Conservation (phyloP, 1,139 yeast genomes). For the Zygosaccharomyces sapae region DNA sequence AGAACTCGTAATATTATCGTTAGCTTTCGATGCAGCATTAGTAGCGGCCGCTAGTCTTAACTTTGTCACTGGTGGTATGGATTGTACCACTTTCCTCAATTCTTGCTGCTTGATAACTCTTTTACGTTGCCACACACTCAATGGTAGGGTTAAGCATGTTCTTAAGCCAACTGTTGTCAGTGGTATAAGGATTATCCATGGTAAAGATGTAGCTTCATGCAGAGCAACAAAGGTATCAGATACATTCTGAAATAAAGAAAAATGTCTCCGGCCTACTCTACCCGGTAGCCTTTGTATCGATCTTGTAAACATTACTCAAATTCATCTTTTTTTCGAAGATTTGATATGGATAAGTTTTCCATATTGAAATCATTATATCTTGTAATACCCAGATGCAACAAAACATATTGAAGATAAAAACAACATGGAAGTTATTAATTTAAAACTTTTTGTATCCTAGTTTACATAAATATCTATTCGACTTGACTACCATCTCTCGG, state of each 20-base stretch:
- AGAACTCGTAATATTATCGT: conserved; percentile 12
- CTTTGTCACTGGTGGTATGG: conserved; percentile 71
- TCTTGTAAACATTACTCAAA: neutral
- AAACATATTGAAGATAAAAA: neutral
- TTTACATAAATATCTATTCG: conserved; percentile 43
- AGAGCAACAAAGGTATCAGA: conserved; percentile 33
- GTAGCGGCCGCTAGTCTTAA: conserved; percentile 61
- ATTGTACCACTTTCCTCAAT: conserved; percentile 62
- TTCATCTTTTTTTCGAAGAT: neutral
- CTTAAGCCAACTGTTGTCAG: conserved; percentile 63
- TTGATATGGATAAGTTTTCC: neutral
- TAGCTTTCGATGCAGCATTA: conserved; percentile 16
- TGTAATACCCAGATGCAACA: neutral
- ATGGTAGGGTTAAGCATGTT: conserved; percentile 65
- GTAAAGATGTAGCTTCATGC: conserved; percentile 57
- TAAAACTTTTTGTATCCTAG: neutral
- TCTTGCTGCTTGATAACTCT: conserved; percentile 67
- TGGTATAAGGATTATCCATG: conserved; percentile 86
- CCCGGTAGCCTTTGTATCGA: conserved; percentile 2
- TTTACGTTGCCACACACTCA: conserved; percentile 67
- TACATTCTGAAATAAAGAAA: conserved; percentile 23
- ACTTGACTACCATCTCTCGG: conserved; percentile 96
- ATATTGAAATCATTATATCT: neutral
- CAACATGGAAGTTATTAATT: neutral
- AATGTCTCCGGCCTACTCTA: conserved; percentile 9